Percentiles rank a stretch among this genome's conserved stretches.
These are phyloP conservation scores for Dysphania ambrosioides DNA, from an alignment of 148 eudicot genomes.

Conservation along the genomic window DNA sequence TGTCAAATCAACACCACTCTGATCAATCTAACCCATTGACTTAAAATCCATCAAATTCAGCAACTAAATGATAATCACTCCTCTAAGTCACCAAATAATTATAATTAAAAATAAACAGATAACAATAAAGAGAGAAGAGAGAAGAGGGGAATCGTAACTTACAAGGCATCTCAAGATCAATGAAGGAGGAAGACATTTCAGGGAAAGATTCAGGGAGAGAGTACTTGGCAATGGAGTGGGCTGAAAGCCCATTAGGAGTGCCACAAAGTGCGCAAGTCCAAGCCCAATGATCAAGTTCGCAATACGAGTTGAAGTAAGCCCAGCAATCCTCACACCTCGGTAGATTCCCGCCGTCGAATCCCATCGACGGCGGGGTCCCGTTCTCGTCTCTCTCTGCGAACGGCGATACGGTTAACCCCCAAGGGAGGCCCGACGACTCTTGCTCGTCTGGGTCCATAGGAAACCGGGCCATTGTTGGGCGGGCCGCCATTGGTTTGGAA, in stretches of 20 bases:
- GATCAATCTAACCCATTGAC: not conserved
- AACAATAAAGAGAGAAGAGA: too few species aligned
- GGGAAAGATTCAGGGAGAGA: slow-evolving; percentile 65
- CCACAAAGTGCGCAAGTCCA: slow-evolving; percentile 88
- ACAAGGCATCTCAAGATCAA: slow-evolving; percentile 86
- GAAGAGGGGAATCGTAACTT: slow-evolving; percentile 10
- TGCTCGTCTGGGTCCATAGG: slow-evolving; percentile 58
- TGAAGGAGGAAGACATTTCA: slow-evolving; percentile 69
- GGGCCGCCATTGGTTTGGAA: slow-evolving; percentile 57
- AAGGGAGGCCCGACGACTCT: slow-evolving; percentile 73
- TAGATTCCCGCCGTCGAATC: slow-evolving; percentile 64
- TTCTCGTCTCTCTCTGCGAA: slow-evolving; percentile 70
- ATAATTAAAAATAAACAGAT: not conserved
- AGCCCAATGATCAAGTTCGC: slow-evolving; percentile 91
- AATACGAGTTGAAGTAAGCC: slow-evolving; percentile 88
- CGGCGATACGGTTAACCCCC: slow-evolving; percentile 83
- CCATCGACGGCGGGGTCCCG: slow-evolving; percentile 63
- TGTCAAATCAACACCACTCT: not conserved
- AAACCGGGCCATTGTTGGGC: slow-evolving; percentile 64
- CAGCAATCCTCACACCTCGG: slow-evolving; percentile 97
- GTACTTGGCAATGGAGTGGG: slow-evolving; percentile 57
- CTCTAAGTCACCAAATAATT: not conserved
- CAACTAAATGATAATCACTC: not conserved
- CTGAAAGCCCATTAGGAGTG: slow-evolving; percentile 68
- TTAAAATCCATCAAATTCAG: not conserved